Conservation (phyloP, 2,329 filamentous ascomycete genomes). For the Cercospora janseana region DNA sequence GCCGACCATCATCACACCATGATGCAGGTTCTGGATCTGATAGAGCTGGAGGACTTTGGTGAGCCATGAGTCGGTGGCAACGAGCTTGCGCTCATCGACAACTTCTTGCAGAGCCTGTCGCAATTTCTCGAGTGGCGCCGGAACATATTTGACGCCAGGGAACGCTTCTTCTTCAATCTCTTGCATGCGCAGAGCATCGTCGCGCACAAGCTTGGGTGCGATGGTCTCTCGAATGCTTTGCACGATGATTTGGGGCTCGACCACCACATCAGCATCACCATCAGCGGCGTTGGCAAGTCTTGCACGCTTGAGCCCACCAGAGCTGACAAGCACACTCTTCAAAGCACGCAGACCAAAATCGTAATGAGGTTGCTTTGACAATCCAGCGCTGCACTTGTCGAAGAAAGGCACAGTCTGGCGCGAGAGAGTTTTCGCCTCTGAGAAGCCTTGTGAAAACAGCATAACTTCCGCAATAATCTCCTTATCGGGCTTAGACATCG, state of each 20-base stretch:
- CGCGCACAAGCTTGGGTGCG: constrained; percentile 90
- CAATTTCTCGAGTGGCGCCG: constrained; percentile 77
- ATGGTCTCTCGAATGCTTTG: constrained; percentile 98
- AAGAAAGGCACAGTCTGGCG: constrained; percentile 98
- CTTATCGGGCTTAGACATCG: constrained; percentile 99
- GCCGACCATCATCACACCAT: constrained; percentile 99
- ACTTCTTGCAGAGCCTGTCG: constrained; percentile 78
- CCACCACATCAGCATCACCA: constrained; percentile 59
- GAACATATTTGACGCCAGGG: constrained; percentile 88
- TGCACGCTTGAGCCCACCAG: constrained; percentile 88
- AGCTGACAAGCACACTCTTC: constrained; percentile 98
- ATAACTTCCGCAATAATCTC: constrained; percentile 99
- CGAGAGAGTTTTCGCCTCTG: constrained; percentile 87
- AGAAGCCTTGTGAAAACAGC: constrained; percentile 99
- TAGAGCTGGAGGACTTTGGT: constrained; percentile 95
- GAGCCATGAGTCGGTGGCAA: constrained; percentile 94
- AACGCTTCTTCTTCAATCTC: constrained; percentile 82
- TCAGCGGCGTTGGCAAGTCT: constrained; percentile 62
- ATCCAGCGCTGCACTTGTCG: constrained; percentile 73
- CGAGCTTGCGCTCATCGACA: constrained; percentile 79
- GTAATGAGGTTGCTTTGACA: constrained; percentile 98
- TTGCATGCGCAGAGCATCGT: constrained; percentile 85
- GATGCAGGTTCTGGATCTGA: constrained; percentile 96
- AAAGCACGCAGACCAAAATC: constrained; percentile 96
- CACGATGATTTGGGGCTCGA: constrained; percentile 96